Percentiles rank a stretch among this genome's conserved stretches.
These are phyloP conservation scores for Globisporangium camurandrum DNA, from an alignment of 352 stramenopile species.

Conservation along the genomic window DNA sequence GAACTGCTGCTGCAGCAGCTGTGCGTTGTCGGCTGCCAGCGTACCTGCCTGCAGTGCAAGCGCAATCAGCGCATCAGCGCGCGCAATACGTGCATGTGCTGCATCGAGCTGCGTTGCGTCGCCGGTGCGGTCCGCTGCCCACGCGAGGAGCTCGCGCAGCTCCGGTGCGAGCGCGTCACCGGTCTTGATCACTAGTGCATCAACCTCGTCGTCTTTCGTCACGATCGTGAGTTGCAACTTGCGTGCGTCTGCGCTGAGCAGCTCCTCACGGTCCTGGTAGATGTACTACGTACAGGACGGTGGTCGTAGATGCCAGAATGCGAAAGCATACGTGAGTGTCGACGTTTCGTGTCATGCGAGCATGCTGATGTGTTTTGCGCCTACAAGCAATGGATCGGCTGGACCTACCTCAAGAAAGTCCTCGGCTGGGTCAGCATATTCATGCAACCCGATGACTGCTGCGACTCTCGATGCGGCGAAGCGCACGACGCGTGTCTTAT, in stretches of 20 bases:
- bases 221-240: constrained; percentile 37
- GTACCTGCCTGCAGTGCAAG: constrained; percentile 32
- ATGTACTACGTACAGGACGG: constrained; percentile 46
- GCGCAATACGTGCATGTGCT: constrained; percentile 26
- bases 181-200: constrained; percentile 41
- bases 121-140: constrained; percentile 24
- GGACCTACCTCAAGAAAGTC: constrained; percentile 29
- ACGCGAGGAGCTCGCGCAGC: constrained; percentile 40
- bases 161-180: constrained; percentile 24
- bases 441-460: constrained; percentile 57
- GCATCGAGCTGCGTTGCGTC: constrained; percentile 19
- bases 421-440: constrained; percentile 51
- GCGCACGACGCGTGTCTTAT: constrained; percentile 22
- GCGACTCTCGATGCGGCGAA: constrained; percentile 71
- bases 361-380: too few species aligned
- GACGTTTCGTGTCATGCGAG: too few species aligned
- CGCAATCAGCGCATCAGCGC: constrained; percentile 33
- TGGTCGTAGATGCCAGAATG: too few species aligned
- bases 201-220: constrained; percentile 51
- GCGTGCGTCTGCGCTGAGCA: constrained; percentile 38
- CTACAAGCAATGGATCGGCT: not conserved
- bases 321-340: too few species aligned
- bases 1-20: constrained; percentile 31
- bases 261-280: constrained; percentile 56
- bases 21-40: constrained; percentile 29